Percentiles rank a stretch among this genome's conserved stretches.
These are phyloP conservation scores for Selenicereus undatus DNA, from an alignment of 148 eudicot species.

Conservation along the genomic window DNA sequence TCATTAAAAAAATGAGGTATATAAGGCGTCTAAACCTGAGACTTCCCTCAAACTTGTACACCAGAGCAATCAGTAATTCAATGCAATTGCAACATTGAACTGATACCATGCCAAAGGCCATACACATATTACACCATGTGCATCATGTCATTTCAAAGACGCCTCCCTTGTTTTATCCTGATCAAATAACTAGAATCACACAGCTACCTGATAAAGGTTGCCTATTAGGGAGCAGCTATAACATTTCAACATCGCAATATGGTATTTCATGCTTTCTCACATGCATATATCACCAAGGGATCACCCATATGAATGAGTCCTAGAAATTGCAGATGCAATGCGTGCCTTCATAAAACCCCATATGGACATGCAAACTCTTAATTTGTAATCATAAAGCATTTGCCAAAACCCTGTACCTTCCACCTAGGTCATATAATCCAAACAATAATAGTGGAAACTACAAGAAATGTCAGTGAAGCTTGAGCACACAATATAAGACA, in stretches of 20 bases:
- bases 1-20: not conserved
- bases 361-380: not conserved
- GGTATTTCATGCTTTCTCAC: not conserved
- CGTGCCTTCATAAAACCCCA: not conserved
- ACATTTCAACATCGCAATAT: not conserved
- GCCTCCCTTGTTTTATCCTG: not conserved
- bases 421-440: not conserved
- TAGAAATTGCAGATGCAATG: not conserved
- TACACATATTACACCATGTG: not conserved
- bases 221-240: not conserved
- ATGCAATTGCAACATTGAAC: not conserved
- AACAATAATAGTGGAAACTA: not conserved
- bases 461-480: not conserved
- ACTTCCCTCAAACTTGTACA: not conserved
- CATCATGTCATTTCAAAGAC: not conserved
- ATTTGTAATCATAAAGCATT: not conserved
- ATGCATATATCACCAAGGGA: not conserved
- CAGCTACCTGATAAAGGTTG: no score
- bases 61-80: not conserved
- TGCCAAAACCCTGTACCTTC: not conserved
- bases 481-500: not conserved
- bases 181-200: no score
- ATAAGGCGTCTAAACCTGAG: not conserved
- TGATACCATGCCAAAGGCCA: not conserved
- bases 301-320: not conserved